Conservation (phyloP, 1,139 yeast species). For the Starmera stellimalicola region DNA sequence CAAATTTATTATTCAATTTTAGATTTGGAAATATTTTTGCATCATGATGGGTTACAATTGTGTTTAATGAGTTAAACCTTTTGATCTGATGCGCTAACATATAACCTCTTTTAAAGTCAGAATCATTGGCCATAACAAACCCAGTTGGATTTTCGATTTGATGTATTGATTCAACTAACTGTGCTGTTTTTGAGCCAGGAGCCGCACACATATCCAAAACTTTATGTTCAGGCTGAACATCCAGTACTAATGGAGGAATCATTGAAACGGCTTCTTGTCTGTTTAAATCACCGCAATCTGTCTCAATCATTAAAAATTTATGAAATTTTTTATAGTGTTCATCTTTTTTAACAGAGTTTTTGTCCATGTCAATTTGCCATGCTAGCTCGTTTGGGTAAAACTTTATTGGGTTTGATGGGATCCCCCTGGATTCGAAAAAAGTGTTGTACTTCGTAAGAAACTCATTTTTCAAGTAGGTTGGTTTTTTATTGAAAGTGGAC, state of each 20-base stretch:
- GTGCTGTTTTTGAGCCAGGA: slow-evolving; percentile 98
- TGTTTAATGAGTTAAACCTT: slow-evolving; percentile 84
- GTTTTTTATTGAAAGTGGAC: slow-evolving; percentile 46
- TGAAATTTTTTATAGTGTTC: slow-evolving; percentile 82
- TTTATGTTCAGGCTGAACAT: slow-evolving; percentile 80
- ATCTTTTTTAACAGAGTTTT: slow-evolving; percentile 80
- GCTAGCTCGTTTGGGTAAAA: slow-evolving; percentile 87
- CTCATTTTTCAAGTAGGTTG: too few species aligned
- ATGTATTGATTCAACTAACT: slow-evolving; percentile 85
- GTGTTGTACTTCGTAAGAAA: too few species aligned
- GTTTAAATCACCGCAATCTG: slow-evolving; percentile 92
- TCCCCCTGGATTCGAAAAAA: too few species aligned
- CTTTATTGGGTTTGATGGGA: slow-evolving; percentile 57
- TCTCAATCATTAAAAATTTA: slow-evolving; percentile 84
- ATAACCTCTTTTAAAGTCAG: slow-evolving; percentile 91
- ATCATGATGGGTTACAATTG: slow-evolving; percentile 94
- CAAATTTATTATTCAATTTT: slow-evolving; percentile 38
- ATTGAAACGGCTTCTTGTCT: slow-evolving; percentile 98
- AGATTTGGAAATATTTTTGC: slow-evolving; percentile 93
- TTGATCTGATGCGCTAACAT: slow-evolving; percentile 97
- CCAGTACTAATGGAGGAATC: slow-evolving; percentile 94
- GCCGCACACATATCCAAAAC: slow-evolving; percentile 99
- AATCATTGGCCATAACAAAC: slow-evolving; percentile 89
- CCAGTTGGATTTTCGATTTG: slow-evolving; percentile 65
- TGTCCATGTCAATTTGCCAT: slow-evolving; percentile 91